Percentiles rank a stretch among this genome's conserved stretches.
phyloP scores from a whole-genome alignment of 345 rosid species.

The Syzygium grande region DNA sequence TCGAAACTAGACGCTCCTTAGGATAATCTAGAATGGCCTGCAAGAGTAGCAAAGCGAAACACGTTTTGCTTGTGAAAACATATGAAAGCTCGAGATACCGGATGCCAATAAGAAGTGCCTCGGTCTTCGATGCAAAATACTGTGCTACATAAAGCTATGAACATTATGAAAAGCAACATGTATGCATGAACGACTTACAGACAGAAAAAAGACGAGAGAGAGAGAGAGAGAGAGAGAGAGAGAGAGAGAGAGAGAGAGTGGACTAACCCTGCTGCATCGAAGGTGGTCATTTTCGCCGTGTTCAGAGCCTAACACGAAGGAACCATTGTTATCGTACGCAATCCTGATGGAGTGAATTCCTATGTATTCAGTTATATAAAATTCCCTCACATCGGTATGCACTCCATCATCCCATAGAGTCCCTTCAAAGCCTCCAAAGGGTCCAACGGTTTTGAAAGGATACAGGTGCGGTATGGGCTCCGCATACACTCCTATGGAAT shows the following conservation, averaged over 20 bases:
- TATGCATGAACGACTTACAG: neutral
- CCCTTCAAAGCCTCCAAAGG: neutral
- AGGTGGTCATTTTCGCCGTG: neutral
- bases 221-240: neutral
- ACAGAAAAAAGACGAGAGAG: neutral
- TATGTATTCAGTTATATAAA: neutral
- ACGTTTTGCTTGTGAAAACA: neutral
- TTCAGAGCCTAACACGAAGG: neutral
- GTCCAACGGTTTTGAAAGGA: neutral
- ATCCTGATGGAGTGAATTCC: neutral
- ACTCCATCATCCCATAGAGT: neutral
- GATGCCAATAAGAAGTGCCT: neutral
- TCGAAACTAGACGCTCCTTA: neutral
- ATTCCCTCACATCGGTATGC: neutral
- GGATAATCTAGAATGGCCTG: neutral
- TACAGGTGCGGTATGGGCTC: neutral
- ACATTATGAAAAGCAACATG: neutral
- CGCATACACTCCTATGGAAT: neutral
- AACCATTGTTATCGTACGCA: neutral
- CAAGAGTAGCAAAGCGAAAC: neutral
- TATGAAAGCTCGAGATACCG: neutral
- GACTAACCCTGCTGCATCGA: too few species aligned
- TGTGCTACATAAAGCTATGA: neutral
- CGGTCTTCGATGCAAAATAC: neutral
- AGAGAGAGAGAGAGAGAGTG: too few species aligned